phyloP scores from a whole-genome alignment of 2,329 filamentous ascomycete genomes.

The Albophoma yamanashiensis region DNA sequence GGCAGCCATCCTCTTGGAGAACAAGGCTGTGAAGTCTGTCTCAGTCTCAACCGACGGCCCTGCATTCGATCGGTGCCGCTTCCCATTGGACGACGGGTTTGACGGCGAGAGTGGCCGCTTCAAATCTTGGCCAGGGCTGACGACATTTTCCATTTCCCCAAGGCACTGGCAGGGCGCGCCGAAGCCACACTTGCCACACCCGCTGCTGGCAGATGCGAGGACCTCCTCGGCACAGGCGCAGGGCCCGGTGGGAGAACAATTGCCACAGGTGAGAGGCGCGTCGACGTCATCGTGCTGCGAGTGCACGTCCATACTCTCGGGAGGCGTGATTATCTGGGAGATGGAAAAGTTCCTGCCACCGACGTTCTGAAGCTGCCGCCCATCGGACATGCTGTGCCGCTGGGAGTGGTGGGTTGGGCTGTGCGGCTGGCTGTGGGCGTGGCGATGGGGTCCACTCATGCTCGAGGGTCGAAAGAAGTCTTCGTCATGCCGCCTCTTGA shows the following conservation, averaged over 20 bases:
- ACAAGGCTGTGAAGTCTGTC: constrained; percentile 63
- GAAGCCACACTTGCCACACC: constrained; percentile 56
- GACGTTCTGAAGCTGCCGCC: constrained; percentile 12
- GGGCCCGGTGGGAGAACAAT: constrained; percentile 38
- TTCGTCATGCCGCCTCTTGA: constrained; percentile 20
- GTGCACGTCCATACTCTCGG: constrained; percentile 27
- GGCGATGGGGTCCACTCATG: constrained; percentile 13
- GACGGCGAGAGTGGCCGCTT: constrained; percentile 41
- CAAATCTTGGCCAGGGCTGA: constrained; percentile 23
- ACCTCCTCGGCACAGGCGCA: constrained; percentile 52
- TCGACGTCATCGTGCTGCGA: constrained; percentile 15
- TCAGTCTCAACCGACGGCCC: constrained; percentile 46
- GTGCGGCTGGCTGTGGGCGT: constrained; percentile 16
- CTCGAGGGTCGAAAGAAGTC: constrained; percentile 15
- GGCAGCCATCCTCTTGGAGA: constrained; percentile 33
- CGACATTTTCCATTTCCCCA: constrained; percentile 44
- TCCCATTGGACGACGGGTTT: constrained; percentile 33
- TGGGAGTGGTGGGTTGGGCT: constrained; percentile 13
- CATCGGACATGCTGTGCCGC: constrained; percentile 17
- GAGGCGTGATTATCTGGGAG: constrained; percentile 46
- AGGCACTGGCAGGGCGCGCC: constrained; percentile 55
- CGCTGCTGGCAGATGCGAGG: constrained; percentile 40
- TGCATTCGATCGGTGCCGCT: constrained; percentile 37
- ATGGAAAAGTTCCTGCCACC: constrained; percentile 38
- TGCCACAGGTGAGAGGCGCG: constrained; percentile 39